A percentile compares a stretch with the other conserved stretches of the same genome.
Evolutionary conservation across 2,329 filamentous ascomycete genomes (phyloP).

Genomic region (Blastomyces emzantsi): DNA sequence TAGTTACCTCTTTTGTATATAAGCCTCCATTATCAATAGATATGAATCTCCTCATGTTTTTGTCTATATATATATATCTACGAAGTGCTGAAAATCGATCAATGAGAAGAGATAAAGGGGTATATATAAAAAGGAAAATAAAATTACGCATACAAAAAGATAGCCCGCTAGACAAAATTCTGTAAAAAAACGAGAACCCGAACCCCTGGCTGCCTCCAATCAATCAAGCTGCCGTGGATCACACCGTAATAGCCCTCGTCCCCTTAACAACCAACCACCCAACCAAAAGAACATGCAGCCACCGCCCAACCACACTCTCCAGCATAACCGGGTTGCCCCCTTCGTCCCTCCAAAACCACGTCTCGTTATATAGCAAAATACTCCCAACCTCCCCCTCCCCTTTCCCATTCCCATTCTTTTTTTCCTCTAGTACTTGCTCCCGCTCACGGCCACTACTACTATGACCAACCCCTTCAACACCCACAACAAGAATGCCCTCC

Average conservation of each 20-base stretch:
- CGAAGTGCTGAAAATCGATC: not conserved
- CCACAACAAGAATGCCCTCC: not conserved
- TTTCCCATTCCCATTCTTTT: not conserved
- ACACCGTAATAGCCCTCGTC: not conserved
- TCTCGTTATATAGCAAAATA: conserved; percentile 1
- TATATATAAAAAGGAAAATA: not conserved
- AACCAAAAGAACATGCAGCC: conserved; percentile 3
- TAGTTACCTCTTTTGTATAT: not conserved
- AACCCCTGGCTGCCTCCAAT: not conserved
- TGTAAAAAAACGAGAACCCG: not conserved
- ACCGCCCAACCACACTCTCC: conserved; percentile 1
- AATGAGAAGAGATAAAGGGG: not conserved
- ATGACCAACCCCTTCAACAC: not conserved
- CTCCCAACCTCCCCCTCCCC: not conserved
- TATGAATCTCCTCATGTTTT: not conserved
- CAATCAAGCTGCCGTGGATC: not conserved
- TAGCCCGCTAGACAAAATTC: not conserved
- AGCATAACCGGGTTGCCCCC: not conserved
- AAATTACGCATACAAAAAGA: not conserved
- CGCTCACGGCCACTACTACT: too few species aligned
- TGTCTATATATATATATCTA: not conserved
- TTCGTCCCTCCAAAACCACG: not conserved
- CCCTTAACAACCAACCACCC: conserved; percentile 6
- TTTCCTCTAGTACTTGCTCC: too few species aligned
- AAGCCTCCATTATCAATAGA: not conserved